Evolutionary conservation across 1,284 basidiomycete genomes (phyloP).

Genomic region (Phellopilus nigrolimitatus): DNA sequence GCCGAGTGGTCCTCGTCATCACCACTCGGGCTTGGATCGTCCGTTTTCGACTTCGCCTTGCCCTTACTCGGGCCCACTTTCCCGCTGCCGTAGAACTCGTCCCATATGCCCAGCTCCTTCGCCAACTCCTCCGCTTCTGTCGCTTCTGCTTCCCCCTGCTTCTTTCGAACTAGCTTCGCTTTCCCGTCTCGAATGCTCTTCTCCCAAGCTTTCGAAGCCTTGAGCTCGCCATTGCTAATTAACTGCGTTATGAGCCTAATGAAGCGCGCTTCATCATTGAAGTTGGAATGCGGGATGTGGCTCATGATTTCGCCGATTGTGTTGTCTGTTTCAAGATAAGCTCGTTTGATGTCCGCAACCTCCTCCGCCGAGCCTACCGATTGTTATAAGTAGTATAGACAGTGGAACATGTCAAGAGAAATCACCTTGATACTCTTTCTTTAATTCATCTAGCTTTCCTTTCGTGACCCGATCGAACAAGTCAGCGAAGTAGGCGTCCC

Average conservation of each 20-base stretch:
- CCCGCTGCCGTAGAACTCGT: slow-evolving; percentile 88
- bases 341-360: slow-evolving; percentile 65
- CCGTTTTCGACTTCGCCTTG: slow-evolving; percentile 52
- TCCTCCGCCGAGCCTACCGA: slow-evolving; percentile 78
- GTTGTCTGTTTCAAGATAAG: slow-evolving; percentile 67
- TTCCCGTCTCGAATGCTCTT: slow-evolving; percentile 72
- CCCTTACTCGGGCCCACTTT: slow-evolving; percentile 60
- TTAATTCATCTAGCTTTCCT: slow-evolving; percentile 84
- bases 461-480: slow-evolving; percentile 84
- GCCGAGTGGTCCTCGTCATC: slow-evolving; percentile 55
- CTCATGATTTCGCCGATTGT: slow-evolving; percentile 77
- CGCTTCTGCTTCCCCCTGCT: slow-evolving; percentile 75
- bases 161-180: slow-evolving; percentile 66
- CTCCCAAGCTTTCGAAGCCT: slow-evolving; percentile 61
- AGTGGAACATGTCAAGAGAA: background rate
- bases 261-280: slow-evolving; percentile 81
- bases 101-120: slow-evolving; percentile 89
- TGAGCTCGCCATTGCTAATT: slow-evolving; percentile 60
- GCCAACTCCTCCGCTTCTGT: slow-evolving; percentile 82
- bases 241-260: slow-evolving; percentile 64
- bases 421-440: slow-evolving; percentile 84
- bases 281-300: slow-evolving; percentile 78
- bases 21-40: slow-evolving; percentile 29
- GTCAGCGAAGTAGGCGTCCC: slow-evolving; percentile 90
- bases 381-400: slow-evolving; percentile 7